Conservation (phyloP, 345 rosid genomes). For the Lepidium didymum region DNA sequence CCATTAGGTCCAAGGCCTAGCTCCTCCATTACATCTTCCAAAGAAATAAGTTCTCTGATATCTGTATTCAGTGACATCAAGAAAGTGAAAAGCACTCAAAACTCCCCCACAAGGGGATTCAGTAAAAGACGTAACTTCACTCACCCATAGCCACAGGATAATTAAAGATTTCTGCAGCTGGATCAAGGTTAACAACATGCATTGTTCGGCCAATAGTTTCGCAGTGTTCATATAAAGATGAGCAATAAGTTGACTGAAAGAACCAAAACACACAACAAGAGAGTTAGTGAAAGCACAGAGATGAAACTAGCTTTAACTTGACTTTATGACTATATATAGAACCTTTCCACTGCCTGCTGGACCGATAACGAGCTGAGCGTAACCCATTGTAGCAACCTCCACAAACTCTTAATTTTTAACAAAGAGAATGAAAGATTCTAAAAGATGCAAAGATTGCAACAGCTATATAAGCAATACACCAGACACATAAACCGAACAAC, state of each 20-base stretch:
- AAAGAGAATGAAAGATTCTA: conserved; percentile 47
- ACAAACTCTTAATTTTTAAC: conserved; percentile 24
- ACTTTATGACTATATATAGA: background rate
- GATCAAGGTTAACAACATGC: conserved; percentile 75
- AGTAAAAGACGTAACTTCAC: conserved; percentile 2
- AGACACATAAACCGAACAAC: conserved; percentile 58
- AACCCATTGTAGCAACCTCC: conserved; percentile 46
- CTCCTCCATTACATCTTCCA: conserved; percentile 96
- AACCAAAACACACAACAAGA: background rate
- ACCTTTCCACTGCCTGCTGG: conserved; percentile 95
- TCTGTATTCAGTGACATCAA: conserved; percentile 37
- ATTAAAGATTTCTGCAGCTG: conserved; percentile 85
- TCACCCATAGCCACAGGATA: conserved; percentile 91
- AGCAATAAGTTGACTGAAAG: conserved; percentile 82
- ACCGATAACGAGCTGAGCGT: conserved; percentile 77
- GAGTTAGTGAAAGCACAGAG: background rate
- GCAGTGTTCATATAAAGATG: conserved; percentile 65
- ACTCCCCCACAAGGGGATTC: background rate
- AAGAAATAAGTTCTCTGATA: conserved; percentile 77
- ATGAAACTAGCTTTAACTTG: background rate
- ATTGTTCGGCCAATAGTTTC: conserved; percentile 57
- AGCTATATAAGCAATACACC: conserved; percentile 75
- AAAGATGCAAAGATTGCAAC: conserved; percentile 62
- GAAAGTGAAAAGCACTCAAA: background rate
- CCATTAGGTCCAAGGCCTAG: conserved; percentile 89